phyloP scores from a whole-genome alignment of 345 rosid genomes.

The Nephelium lappaceum region DNA sequence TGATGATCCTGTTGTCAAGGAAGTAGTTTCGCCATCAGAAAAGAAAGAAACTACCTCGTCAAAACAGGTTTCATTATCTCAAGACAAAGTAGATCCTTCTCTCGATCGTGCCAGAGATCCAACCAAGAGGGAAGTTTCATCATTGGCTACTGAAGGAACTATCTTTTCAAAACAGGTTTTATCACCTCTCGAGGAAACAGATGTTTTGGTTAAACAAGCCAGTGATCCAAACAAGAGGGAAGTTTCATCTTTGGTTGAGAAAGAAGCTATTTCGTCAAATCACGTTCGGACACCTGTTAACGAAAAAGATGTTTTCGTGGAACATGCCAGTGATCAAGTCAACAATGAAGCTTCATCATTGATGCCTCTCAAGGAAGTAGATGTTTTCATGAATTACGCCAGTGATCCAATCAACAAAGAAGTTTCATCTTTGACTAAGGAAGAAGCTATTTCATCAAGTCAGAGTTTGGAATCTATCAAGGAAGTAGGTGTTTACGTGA shows the following conservation, averaged over 20 bases:
- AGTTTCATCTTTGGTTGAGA: too few relatives aligned
- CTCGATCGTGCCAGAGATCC: slow-evolving; percentile 6
- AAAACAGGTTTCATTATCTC: neutral
- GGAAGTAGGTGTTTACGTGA: neutral
- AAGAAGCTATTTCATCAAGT: too few relatives aligned
- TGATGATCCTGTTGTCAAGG: slow-evolving; percentile 21
- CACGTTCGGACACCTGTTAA: neutral
- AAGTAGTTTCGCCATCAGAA: slow-evolving; percentile 20
- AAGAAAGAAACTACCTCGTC: slow-evolving; percentile 23
- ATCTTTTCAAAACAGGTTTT: neutral
- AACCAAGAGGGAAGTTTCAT: slow-evolving; percentile 19
- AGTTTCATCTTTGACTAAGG: too few relatives aligned
- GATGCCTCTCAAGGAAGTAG: slow-evolving; percentile 1
- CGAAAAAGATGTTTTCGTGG: neutral
- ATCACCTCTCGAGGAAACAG: neutral
- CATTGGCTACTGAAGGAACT: neutral
- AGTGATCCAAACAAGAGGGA: neutral
- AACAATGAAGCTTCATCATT: slow-evolving; percentile 6
- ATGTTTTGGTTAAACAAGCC: neutral
- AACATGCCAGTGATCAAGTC: neutral
- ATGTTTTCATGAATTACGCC: slow-evolving; percentile 14
- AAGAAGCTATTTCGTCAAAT: neutral
- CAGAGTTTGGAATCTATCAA: too few relatives aligned
- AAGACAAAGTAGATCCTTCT: slow-evolving; percentile 11
- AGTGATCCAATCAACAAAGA: neutral